Evolutionary conservation across 2,329 filamentous ascomycete species (phyloP), one percentile per base, ranked within the genome.

Genomic region (Zopfia rhizophila): DNA sequence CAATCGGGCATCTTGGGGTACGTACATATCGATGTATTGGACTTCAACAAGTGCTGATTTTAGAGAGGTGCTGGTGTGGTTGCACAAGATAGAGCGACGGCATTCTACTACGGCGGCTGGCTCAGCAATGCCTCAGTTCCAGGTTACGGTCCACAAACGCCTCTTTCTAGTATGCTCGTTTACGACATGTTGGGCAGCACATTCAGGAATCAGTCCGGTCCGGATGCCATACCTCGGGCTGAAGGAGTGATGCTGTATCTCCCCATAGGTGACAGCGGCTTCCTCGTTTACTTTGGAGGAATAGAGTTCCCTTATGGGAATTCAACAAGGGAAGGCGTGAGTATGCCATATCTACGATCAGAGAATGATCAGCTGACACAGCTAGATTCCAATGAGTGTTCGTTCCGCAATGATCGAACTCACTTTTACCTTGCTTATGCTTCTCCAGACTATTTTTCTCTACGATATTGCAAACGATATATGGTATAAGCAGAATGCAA

Each of bases 91-190:
- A 72, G 74, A 2, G 82, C 78, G 5, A 72, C 78, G 47, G 82
- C 77, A 2, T 86, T 81, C 60, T 83, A 84, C 60, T 79, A 82
- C 47, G 83, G 83, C 16, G 83, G 83, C 19, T 85, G 79, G 78
- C 70, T 81, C 37, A 82, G 76, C 49, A 80, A 81, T 51, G 60
- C 63, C 30, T 80, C 80, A 1, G 71, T 77, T 2, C 68, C 76
- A 1, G 74, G 74, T 11, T 85, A 81, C 79, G 58, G 60, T 7
- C 56, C 70, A 3, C 69, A 72, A 2, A 58, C 75, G 18, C 76
- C 78, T 7, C 78, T 77, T 1, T 73, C 73, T 6, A 73, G 70
- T 12, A 60, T 86, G 41, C 60, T 85, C 18, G 74, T 74, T 31
- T 86, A 84, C 59, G 72, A 78, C 51, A 82, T 84, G 76, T 74